Percentiles rank a stretch among this genome's conserved stretches.
Conservation (phyloP, 495 filamentous ascomycete genomes). For the Xylaria sp. region DNA sequence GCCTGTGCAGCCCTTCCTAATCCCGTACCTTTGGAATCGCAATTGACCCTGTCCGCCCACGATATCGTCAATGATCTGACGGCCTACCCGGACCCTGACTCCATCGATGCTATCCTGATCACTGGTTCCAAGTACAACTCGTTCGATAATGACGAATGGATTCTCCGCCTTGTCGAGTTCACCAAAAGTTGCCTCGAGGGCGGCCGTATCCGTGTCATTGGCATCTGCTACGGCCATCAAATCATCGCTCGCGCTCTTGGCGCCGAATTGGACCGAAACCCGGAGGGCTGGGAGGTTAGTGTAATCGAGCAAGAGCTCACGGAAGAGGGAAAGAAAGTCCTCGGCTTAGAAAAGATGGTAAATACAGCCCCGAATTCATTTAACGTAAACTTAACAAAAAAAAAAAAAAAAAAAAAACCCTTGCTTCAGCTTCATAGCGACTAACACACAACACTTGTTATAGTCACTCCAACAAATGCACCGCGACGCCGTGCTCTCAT, state of each 20-base stretch:
- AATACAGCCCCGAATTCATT: constrained; percentile 27
- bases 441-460: constrained; percentile 20
- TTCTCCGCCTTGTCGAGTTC: constrained; percentile 75
- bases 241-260: constrained; percentile 82
- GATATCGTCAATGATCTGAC: constrained; percentile 67
- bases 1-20: constrained; percentile 45
- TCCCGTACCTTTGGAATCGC: constrained; percentile 37
- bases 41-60: constrained; percentile 67
- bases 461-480: constrained; percentile 92
- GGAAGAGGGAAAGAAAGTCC: constrained; percentile 72
- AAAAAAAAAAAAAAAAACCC: too few relatives aligned
- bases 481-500: constrained; percentile 73
- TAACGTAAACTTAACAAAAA: too few relatives aligned
- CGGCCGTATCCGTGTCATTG: constrained; percentile 68
- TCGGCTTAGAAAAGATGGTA: constrained; percentile 73
- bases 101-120: constrained; percentile 82
- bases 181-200: constrained; percentile 61
- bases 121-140: constrained; percentile 69
- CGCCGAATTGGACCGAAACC: constrained; percentile 68
- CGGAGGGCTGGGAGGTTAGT: constrained; percentile 80
- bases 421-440: constrained; percentile 23
- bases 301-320: constrained; percentile 76
- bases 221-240: constrained; percentile 92
- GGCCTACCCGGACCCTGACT: constrained; percentile 71
- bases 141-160: constrained; percentile 75